phyloP scores from a whole-genome alignment of 2,329 filamentous ascomycete species.

The Blastomyces silverae region DNA sequence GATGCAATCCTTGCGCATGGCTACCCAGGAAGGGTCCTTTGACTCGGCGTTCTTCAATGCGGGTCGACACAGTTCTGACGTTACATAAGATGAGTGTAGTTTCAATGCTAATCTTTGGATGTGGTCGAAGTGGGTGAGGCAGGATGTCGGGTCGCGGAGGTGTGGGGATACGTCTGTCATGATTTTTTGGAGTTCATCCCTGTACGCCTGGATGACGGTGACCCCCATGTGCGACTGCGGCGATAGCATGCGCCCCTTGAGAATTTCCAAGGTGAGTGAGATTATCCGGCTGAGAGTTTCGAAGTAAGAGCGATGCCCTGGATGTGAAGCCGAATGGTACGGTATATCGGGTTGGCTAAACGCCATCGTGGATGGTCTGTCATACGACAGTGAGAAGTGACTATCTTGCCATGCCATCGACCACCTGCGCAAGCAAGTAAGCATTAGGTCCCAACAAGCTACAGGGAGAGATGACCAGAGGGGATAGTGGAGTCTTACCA shows the following conservation, averaged over 20 bases:
- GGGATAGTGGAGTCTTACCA: conserved; percentile 31
- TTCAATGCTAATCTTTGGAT: conserved; percentile 56
- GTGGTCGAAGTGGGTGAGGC: conserved; percentile 43
- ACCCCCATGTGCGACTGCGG: conserved; percentile 50
- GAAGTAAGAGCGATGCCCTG: conserved; percentile 50
- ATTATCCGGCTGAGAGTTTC: conserved; percentile 54
- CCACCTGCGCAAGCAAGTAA: conserved; percentile 42
- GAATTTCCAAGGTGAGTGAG: conserved; percentile 49
- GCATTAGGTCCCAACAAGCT: background rate
- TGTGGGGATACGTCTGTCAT: conserved; percentile 54
- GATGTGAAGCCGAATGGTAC: conserved; percentile 43
- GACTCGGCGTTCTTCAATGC: conserved; percentile 49
- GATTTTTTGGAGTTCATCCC: conserved; percentile 51
- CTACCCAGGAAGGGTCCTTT: conserved; percentile 34
- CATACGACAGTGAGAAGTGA: conserved; percentile 57
- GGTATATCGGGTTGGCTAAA: conserved; percentile 49
- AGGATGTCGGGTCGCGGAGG: conserved; percentile 48
- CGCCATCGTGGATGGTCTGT: conserved; percentile 51
- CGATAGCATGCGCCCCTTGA: conserved; percentile 51
- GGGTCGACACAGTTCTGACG: conserved; percentile 56
- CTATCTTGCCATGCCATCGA: conserved; percentile 60
- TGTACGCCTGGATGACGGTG: conserved; percentile 50
- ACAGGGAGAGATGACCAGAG: conserved; percentile 13
- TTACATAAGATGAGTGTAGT: conserved; percentile 56
- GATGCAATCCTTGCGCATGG: conserved; percentile 50